These are phyloP conservation scores for Arabidopsis lyrata DNA, from an alignment of 441 rosid genomes.

Conservation along the genomic window DNA sequence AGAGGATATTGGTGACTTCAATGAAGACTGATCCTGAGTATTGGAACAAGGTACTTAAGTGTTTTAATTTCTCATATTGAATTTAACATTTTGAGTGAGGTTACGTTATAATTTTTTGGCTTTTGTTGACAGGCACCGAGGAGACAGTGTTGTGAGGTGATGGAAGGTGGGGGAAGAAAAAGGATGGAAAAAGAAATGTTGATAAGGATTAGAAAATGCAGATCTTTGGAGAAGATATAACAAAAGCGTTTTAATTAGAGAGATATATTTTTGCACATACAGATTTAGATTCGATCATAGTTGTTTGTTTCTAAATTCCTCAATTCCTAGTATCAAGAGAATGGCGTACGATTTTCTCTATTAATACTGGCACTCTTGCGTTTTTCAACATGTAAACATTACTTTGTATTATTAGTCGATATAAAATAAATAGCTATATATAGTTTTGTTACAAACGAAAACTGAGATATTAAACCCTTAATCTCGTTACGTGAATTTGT, in stretches of 20 bases:
- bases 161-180: conserved; percentile 46
- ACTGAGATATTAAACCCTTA: too few relatives aligned
- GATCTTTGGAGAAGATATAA: conserved; percentile 51
- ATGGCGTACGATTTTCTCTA: background rate
- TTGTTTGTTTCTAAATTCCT: conserved; percentile 24
- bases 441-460: too few relatives aligned
- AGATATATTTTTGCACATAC: conserved; percentile 30
- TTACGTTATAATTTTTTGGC: background rate
- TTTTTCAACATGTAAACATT: conserved; percentile 3
- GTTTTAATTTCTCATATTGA: background rate
- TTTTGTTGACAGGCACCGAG: conserved; percentile 54
- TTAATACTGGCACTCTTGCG: background rate
- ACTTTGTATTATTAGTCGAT: conserved; percentile 18
- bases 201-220: conserved; percentile 74
- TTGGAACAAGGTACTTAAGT: conserved; percentile 64
- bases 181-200: conserved; percentile 46
- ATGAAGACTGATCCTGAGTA: conserved; percentile 61
- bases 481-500: too few relatives aligned
- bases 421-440: conserved; percentile 10
- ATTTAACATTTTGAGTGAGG: background rate
- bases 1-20: conserved; percentile 58
- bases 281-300: conserved; percentile 37
- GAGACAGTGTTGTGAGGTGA: conserved; percentile 73
- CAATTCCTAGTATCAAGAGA: background rate
- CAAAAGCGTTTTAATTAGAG: conserved; percentile 14